Base-by-base conservation (phyloP, 169 alveolate species). In the Plasmodium vivax region DNA sequence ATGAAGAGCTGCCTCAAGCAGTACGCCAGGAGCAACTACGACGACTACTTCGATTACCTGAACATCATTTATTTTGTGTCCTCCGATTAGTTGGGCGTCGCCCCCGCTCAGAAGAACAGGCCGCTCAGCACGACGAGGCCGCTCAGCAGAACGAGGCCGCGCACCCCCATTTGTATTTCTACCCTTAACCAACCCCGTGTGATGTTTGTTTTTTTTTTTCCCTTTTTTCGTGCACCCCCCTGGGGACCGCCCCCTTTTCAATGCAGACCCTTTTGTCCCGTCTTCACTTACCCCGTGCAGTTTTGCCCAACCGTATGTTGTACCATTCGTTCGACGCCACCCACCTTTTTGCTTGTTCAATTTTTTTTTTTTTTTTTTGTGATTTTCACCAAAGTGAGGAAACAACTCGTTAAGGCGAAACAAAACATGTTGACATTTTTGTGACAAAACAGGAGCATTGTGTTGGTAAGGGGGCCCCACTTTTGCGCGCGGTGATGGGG, bases 1-100 rank as follows among this genome's bases (percentile, higher is more conserved):
- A 88, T 88, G 45, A 45, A 75, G 62, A 80, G 32, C 10, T 88
- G 94, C 32, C 32, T 88, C 23, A 88, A 88, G 32, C 30, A 34
- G 16, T 79, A 72, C 47, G 34, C 38, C 32, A 75, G 41, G 23
- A 88, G 38, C 56, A 77, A 88, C 47, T 88, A 88, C 41, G 82
- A 30, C 30, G 88, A 79, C 34, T 88, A 88, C 54, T 88, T 88
- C 41, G 94, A 88, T 30, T 79, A 88, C 38, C 58, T 88, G 73
- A 75, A 88, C 23, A 58, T 88, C 9, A 56, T 88, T 8, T 88
- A 77, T 88, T 88, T 77, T 58, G 82, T 88, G 36, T 75, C 88
- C 0, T 88, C 94, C 14, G 94, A 88, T 54, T 77, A 72, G 74
- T 12, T 23, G 27, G 12, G 9, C 54, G 0, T 19, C 71, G 1